A percentile compares a stretch with the other conserved stretches of the same genome.
Conservation (phyloP, 73 alveolate genomes). For the Blepharisma japonicum region DNA sequence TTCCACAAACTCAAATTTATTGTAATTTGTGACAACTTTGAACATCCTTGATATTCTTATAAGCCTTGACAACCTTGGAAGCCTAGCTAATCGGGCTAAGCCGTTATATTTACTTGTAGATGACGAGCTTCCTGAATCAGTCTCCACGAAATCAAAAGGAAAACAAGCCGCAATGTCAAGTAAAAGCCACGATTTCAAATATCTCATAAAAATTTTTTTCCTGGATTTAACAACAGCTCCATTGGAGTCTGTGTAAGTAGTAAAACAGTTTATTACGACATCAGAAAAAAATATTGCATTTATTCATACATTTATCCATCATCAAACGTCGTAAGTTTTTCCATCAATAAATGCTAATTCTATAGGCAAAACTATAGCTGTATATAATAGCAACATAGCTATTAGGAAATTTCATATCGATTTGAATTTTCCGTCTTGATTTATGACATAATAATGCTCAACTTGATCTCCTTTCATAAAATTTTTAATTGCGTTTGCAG, state of each 20-base stretch:
- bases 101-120: constrained; percentile 32
- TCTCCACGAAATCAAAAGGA: constrained; percentile 57
- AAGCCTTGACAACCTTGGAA: constrained; percentile 65
- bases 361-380: constrained; percentile 66
- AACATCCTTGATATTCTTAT: constrained; percentile 50
- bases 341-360: constrained; percentile 49
- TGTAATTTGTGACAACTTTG: constrained; percentile 44
- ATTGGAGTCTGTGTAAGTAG: constrained; percentile 77
- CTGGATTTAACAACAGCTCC: constrained; percentile 54
- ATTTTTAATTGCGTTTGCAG: too few relatives aligned
- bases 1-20: constrained; percentile 35
- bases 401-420: constrained; percentile 44
- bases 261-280: constrained; percentile 57
- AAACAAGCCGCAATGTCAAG: constrained; percentile 72
- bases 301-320: constrained; percentile 32
- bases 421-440: background rate
- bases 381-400: constrained; percentile 48
- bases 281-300: constrained; percentile 68
- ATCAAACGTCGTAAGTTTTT: constrained; percentile 32
- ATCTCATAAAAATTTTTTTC: constrained; percentile 38
- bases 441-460: too few relatives aligned
- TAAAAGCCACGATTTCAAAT: constrained; percentile 69
- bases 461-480: too few relatives aligned
- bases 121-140: background rate
- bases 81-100: constrained; percentile 48